These are phyloP conservation scores for Chrysosporium keratinophilum DNA, from an alignment of 2,329 filamentous ascomycete species.

Conservation along the genomic window DNA sequence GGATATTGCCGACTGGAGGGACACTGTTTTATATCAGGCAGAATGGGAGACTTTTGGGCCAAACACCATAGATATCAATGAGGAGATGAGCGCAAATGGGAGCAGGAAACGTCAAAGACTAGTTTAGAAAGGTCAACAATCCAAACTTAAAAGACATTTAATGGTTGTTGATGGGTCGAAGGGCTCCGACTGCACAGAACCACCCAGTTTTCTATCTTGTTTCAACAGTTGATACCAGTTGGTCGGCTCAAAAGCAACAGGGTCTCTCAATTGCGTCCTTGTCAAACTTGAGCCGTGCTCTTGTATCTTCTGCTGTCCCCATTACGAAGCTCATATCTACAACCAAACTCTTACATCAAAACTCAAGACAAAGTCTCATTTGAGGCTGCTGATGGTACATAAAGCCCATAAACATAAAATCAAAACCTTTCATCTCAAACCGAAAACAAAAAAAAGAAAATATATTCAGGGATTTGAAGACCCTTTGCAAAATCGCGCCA, in stretches of 20 bases:
- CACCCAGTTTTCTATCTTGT: no score
- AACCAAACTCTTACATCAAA: no score
- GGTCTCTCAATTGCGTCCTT: no score
- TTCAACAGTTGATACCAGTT: no score
- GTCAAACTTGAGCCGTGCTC: no score
- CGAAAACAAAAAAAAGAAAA: neutral
- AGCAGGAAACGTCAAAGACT: conserved; percentile 2
- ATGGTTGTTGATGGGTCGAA: no score
- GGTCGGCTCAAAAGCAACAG: no score
- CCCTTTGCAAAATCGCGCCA: conserved; percentile 5
- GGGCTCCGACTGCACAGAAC: no score
- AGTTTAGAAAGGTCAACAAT: neutral
- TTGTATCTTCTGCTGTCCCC: no score
- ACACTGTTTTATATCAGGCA: conserved; percentile 36
- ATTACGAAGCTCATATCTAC: no score
- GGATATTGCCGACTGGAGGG: conserved; percentile 41
- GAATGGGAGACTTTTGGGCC: conserved; percentile 42
- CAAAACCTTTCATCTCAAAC: neutral
- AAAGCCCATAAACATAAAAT: neutral
- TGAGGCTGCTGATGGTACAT: conserved; percentile 1
- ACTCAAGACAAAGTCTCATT: neutral
- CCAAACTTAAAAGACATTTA: neutral
- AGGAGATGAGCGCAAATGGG: neutral
- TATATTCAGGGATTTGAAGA: neutral
- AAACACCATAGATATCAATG: neutral